Base-by-base conservation (phyloP, 179 eudicot species). In the Carnegiea gigantea region DNA sequence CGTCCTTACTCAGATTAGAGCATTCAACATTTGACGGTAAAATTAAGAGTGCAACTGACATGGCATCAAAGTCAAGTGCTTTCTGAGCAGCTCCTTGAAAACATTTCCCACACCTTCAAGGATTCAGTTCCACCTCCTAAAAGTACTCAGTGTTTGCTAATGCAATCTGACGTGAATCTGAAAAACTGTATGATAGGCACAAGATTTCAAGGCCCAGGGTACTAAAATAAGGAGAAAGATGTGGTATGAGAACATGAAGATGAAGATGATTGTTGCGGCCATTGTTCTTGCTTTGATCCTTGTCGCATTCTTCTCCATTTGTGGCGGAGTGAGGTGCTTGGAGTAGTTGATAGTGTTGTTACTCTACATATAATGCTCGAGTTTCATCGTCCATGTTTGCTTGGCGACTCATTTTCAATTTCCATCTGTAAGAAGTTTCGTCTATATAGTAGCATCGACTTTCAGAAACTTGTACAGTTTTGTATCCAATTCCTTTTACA, bases 231-330 rank as follows among this genome's bases (percentile, higher is more conserved):
- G 12, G 46, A 30, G 73, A 70, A 70, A 70, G 73, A 70, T 70
- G 73, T 70, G 73, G 73, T 70, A 70, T 70, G 73, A 70, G 46
- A 70, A 70, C 73, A 36, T 70, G 73, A 70, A 70, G 46, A 70
- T 70, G 46, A 70, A 70, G 73, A 17, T 70, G 73, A 30, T 70
- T 30, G 73, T 70, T 70, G 73, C 46, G 0, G 73, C 23, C 20
- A 70, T 70, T 14, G 21, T 30, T 36, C 46, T 70, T 2, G 20
- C 21, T 36, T 3, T 70, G 15, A 36, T 36, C 73, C 73, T 70
- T 10, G 46, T 70, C 46, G 46, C 33, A 33, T 70, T 70, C 73
- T 70, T 70, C 46, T 70, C 73, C 73, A 9, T 70, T 36, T 70
- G 73, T 70, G 73, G 73, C 10, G 73, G 73, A 33, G 73, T 70